Percentiles rank a stretch among this genome's conserved stretches.
These are phyloP conservation scores for Diplodia scrobiculata DNA, from an alignment of 2,329 filamentous ascomycete genomes.

Conservation along the genomic window DNA sequence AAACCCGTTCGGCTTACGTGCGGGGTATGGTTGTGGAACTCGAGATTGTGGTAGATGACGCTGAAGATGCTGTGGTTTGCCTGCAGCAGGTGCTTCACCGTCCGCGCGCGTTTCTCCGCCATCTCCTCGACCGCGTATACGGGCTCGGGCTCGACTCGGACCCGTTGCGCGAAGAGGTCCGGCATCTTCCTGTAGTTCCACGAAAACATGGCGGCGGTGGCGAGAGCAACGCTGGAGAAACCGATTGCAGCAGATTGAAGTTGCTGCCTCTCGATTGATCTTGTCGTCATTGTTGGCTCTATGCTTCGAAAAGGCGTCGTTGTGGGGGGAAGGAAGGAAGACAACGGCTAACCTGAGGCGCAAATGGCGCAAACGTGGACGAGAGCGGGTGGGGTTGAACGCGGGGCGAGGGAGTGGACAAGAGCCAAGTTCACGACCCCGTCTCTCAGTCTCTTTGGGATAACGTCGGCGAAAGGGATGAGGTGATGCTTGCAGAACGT, in stretches of 20 bases:
- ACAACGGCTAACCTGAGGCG: not conserved
- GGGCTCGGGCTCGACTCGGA: conserved; percentile 8
- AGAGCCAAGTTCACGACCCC: not conserved
- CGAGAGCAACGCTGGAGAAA: conserved; percentile 3
- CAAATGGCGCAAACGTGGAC: not conserved
- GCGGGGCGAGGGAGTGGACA: not conserved
- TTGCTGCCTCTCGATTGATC: not conserved
- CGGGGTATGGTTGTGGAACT: conserved; percentile 79
- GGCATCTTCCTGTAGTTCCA: conserved; percentile 16
- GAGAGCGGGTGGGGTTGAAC: not conserved
- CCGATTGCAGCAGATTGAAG: not conserved
- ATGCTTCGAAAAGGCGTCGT: not conserved
- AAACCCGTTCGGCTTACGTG: conserved; percentile 57
- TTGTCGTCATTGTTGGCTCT: not conserved
- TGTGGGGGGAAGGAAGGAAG: not conserved
- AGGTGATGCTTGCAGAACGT: not conserved
- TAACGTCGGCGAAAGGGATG: not conserved
- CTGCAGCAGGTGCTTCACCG: conserved; percentile 85
- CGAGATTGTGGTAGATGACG: conserved; percentile 73
- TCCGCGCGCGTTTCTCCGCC: conserved; percentile 75
- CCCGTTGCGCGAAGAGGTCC: conserved; percentile 7
- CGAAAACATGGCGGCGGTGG: conserved; percentile 23
- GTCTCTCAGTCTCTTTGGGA: not conserved
- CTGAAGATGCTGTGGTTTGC: conserved; percentile 90
- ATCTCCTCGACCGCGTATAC: conserved; percentile 72